phyloP scores from a whole-genome alignment of 371 early-diverging fungal genomes.

The Haplosporangium sp. region DNA sequence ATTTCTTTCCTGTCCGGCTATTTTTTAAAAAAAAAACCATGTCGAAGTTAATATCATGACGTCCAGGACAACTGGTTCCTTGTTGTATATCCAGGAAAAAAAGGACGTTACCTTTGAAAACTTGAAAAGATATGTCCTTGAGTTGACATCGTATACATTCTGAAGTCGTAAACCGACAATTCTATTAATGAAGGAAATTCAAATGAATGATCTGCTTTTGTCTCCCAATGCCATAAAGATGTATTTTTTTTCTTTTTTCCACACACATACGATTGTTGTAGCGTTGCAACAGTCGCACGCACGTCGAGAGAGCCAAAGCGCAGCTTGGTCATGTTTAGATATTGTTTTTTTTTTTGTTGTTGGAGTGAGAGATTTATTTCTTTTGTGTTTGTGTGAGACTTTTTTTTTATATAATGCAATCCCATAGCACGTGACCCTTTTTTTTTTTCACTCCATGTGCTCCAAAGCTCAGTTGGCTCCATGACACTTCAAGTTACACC shows the following conservation, averaged over 20 bases:
- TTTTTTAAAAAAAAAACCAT: not conserved
- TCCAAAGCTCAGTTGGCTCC: too few relatives aligned
- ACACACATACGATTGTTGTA: conserved; percentile 67
- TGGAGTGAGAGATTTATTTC: not conserved
- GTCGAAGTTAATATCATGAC: too few relatives aligned
- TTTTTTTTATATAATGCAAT: too few relatives aligned
- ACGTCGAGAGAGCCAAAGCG: conserved; percentile 92
- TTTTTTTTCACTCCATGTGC: too few relatives aligned
- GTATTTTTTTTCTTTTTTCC: too few relatives aligned
- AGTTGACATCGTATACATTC: conserved; percentile 94
- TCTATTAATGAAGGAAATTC: conserved; percentile 42
- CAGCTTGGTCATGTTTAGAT: conserved; percentile 60
- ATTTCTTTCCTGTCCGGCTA: conserved; percentile 89
- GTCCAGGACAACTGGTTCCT: too few relatives aligned
- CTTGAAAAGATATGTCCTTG: conserved; percentile 92
- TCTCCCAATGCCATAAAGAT: not conserved
- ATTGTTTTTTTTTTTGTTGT: too few relatives aligned
- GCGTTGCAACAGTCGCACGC: conserved; percentile 82
- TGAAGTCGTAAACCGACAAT: conserved; percentile 91
- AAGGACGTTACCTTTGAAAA: conserved; percentile 77
- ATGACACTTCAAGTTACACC: too few relatives aligned
- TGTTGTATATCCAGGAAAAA: not conserved
- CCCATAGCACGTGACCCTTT: too few relatives aligned
- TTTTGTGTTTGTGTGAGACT: too few relatives aligned
- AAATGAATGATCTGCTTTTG: not conserved